Base-by-base conservation (phyloP, 768 basidiomycete genomes). In the Leucocoprinus sp. region DNA sequence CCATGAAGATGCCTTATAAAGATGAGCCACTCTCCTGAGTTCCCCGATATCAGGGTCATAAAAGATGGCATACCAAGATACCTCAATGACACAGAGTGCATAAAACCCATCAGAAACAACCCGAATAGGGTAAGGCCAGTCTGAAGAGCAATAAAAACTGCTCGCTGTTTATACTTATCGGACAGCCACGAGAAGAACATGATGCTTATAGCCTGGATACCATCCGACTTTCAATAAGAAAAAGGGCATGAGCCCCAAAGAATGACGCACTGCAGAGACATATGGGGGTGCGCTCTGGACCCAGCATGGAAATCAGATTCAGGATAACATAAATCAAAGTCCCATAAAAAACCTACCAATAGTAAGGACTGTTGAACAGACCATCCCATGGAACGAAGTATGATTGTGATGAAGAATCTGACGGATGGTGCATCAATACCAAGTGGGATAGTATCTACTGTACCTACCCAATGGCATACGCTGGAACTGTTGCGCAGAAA, bases 241-340 rank as follows among this genome's bases (percentile, higher is more conserved):
- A 31, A 31, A n/a, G 15, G 12, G 3, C 26, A n/a, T 42, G 41
- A 44, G 22, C 21, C 43, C 45, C 46, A 39, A 47, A 12, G 29
- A n/a, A 45, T 26, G n/a, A 53, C 73, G 34, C 45, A 73, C 75
- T 18, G 71, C 70, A 50, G 70, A 66, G 12, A 72, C 50, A 52
- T 69, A 73, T 8, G 66, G 67, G 14, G 65, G 65, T 7, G 67
- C 62, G 41, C 67, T 70, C 74, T 74, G 43, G 5, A 43, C 22
- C 33, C 8, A 33, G n/a, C 26, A 41, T 8, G 11, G 12, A 26
- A 14, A 41, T 34, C 28, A 45, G 31, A 21, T n/a, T 31, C 31
- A 31, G 31, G n/a, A 14, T 11, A 48, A 8, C 15, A 3, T 33
- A 2, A 44, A 24, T 22, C 8, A 31, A 41, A 8, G 27, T n/a